phyloP scores from a whole-genome alignment of 2,329 filamentous ascomycete genomes.

The Huntiella moniliformis region DNA sequence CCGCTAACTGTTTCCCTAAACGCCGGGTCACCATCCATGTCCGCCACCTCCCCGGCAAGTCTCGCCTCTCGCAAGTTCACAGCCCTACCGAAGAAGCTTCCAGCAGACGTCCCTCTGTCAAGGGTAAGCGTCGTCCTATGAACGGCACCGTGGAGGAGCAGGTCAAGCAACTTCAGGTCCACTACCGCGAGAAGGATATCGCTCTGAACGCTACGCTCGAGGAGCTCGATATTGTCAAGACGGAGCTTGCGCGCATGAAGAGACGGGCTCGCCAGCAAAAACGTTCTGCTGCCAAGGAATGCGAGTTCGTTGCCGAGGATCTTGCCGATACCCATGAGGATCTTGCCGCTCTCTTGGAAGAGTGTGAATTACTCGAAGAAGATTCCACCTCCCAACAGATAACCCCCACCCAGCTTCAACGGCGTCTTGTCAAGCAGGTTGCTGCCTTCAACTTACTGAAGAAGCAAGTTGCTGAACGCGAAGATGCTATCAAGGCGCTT shows the following conservation, averaged over 20 bases:
- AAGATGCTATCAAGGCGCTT: conserved; percentile 35
- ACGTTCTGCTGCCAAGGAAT: conserved; percentile 6
- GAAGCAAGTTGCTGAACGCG: conserved; percentile 78
- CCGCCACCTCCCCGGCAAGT: conserved; percentile 7
- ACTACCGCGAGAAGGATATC: conserved; percentile 8
- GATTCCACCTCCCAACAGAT: conserved; percentile 49
- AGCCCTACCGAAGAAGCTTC: conserved; percentile 1
- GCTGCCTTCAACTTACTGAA: conserved; percentile 80
- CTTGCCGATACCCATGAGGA: conserved; percentile 34
- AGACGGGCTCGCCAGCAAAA: conserved; percentile 7
- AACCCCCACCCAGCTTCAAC: conserved; percentile 49
- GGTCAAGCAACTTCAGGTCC: conserved; percentile 4
- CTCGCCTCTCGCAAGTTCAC: conserved; percentile 4
- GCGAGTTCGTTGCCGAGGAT: conserved; percentile 70
- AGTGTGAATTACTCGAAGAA: conserved; percentile 44
- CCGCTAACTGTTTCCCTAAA: neutral
- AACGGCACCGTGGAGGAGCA: conserved; percentile 7
- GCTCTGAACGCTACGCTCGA: conserved; percentile 40
- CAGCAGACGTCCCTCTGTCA: neutral
- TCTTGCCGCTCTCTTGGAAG: conserved; percentile 7
- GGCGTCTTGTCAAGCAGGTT: conserved; percentile 57
- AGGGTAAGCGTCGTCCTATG: neutral
- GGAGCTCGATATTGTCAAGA: conserved; percentile 52
- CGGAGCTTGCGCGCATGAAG: conserved; percentile 5
- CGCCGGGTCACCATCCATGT: conserved; percentile 10